phyloP scores from a whole-genome alignment of 768 basidiomycete genomes.

The Russula foetens region DNA sequence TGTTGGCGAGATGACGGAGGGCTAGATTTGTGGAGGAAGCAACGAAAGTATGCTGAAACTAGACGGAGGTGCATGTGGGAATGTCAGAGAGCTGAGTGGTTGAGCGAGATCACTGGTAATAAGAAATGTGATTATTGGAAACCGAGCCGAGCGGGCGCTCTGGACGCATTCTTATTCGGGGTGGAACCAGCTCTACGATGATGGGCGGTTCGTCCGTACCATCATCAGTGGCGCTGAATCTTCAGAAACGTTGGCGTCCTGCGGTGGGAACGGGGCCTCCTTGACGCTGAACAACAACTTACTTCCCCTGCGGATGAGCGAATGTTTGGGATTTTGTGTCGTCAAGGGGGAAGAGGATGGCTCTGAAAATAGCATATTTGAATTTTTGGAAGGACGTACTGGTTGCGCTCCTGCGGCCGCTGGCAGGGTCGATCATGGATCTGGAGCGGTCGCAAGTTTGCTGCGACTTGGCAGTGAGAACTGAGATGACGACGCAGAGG shows the following conservation, averaged over 20 bases:
- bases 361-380: constrained; percentile 23
- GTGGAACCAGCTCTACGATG: constrained; percentile 54
- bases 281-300: constrained; percentile 18
- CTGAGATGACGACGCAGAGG: too few relatives aligned
- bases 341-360: constrained; percentile 2
- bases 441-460: constrained; percentile 52
- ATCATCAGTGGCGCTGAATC: constrained; percentile 29
- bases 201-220: constrained; percentile 46
- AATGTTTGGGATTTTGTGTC: constrained; percentile 15
- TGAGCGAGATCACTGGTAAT: constrained; percentile 39
- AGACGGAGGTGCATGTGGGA: constrained; percentile 67
- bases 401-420: constrained; percentile 31
- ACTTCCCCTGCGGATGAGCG: constrained; percentile 14
- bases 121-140: constrained; percentile 37
- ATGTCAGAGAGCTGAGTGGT: constrained; percentile 54
- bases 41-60: constrained; percentile 74
- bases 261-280: constrained; percentile 15
- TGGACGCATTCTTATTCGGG: constrained; percentile 46
- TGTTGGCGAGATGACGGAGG: constrained; percentile 50
- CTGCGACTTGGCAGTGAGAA: too few relatives aligned
- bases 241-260: constrained; percentile 27
- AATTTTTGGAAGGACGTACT: constrained; percentile 37
- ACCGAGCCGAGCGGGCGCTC: constrained; percentile 46
- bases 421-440: constrained; percentile 33
- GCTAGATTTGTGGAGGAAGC: constrained; percentile 67